Conservation (phyloP, 2,329 filamentous ascomycete genomes). For the Pseudohalonectria lignicola region DNA sequence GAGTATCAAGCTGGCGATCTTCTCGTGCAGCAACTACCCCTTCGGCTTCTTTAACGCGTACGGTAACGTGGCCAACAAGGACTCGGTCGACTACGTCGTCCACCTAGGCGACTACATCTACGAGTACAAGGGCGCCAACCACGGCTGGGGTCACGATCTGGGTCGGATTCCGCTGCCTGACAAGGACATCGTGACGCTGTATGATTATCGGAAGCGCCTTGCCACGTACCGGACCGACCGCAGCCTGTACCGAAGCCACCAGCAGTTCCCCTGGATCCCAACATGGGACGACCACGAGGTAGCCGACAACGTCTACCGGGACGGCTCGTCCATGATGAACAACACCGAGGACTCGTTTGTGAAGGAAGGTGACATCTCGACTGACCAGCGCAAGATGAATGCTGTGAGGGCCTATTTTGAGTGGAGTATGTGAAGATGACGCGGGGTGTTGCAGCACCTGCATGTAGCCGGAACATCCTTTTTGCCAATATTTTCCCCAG, state of each 20-base stretch:
- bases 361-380: constrained; percentile 44
- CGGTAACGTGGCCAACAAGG: constrained; percentile 46
- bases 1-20: constrained; percentile 53
- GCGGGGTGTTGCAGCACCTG: too few species aligned
- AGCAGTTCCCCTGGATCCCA: constrained; percentile 49
- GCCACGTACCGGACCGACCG: constrained; percentile 50
- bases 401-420: constrained; percentile 62
- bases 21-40: constrained; percentile 57
- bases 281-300: constrained; percentile 57
- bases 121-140: constrained; percentile 38
- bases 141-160: constrained; percentile 39
- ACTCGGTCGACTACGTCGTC: constrained; percentile 48
- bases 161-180: constrained; percentile 42
- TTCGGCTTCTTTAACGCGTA: constrained; percentile 50
- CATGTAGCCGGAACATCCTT: too few species aligned
- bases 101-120: constrained; percentile 56
- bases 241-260: constrained; percentile 44
- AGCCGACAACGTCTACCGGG: constrained; percentile 54
- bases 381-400: constrained; percentile 66
- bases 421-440: constrained; percentile 35
- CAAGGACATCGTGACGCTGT: constrained; percentile 35
- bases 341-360: constrained; percentile 59
- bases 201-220: constrained; percentile 48
- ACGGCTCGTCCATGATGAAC: constrained; percentile 48
- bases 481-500: background rate